Base-by-base conservation (phyloP, 1,139 yeast species). In the Geotrichum aggregatum region DNA sequence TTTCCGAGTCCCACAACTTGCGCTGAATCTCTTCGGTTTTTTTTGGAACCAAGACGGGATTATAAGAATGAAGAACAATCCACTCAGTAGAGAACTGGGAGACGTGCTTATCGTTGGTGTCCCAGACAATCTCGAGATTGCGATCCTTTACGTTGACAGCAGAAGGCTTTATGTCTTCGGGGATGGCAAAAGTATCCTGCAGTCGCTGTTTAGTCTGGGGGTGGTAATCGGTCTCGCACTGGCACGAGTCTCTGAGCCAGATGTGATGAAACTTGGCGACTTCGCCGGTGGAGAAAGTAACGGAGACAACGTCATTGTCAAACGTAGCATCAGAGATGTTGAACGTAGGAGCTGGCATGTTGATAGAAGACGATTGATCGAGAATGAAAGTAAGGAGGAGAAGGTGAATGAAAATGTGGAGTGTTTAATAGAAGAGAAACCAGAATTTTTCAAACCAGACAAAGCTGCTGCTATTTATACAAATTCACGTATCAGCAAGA, bases 171-270 rank as follows among this genome's bases (percentile, higher is more conserved):
- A 83, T 76, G 47, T 76, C 76, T 36, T 70, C 73, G 18, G 78
- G 76, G 50, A 82, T 78, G 48, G 56, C 36, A 44, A 82, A 82
- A 10, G 87, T 79, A 61, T 83, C 80, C 47, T 81, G 72, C 18
- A 83, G 68, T 45, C 91, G 69, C 66, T 84, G 92, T 60, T 79
- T 81, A 24, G 91, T 84, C 49, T 71, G 66, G 2, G 76, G 71
- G 61, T 79, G 83, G 67, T 75, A 81, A 66, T 88, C 83, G 24
- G 72, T 61, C n/a, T 71, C 67, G 60, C 88, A 83, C 55, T 78
- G 85, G 62, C 91, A 84, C 61, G 79, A 77, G 65, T 84, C 92
- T 49, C 91, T 71, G 30, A 84, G 72, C 89, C 89, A 84, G 52
- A 84, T 73, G 65, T 76, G 67, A 65, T 82, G 84, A 54, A 54